Conservation (phyloP, 345 rosid genomes). For the Populus ilicifolia region DNA sequence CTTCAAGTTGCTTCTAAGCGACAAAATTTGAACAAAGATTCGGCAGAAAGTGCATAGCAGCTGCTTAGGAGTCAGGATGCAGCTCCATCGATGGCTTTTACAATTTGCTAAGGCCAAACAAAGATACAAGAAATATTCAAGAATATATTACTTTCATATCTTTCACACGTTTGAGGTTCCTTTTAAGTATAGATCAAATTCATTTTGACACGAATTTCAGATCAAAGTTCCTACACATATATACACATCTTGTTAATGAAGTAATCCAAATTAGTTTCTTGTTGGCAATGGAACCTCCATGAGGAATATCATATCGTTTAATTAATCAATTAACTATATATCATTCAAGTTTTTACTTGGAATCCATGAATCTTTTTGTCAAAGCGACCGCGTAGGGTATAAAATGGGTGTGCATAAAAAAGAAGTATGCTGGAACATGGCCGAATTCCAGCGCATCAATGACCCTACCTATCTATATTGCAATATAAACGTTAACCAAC, state of each 20-base stretch:
- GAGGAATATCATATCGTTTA: too few relatives aligned
- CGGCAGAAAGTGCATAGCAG: conserved; percentile 25
- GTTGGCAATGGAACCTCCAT: background rate
- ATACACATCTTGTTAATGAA: background rate
- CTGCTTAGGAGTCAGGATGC: conserved; percentile 10
- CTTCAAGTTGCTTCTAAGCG: conserved; percentile 12
- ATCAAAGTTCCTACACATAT: background rate
- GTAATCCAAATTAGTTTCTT: background rate
- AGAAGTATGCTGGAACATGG: background rate
- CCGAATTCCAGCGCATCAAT: background rate
- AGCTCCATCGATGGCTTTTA: background rate
- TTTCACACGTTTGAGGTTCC: background rate
- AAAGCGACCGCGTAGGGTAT: conserved; percentile 1
- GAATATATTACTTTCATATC: background rate
- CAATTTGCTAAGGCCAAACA: background rate
- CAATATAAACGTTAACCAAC: too few relatives aligned
- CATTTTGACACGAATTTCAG: background rate
- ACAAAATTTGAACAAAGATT: conserved; percentile 1
- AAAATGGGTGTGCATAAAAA: background rate
- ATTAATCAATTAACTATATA: background rate
- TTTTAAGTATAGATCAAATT: background rate
- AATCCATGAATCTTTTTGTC: background rate
- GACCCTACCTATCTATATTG: too few relatives aligned
- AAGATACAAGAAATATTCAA: too few relatives aligned
- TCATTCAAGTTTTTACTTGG: background rate